These are phyloP conservation scores for Boletus patriciae DNA, from an alignment of 768 basidiomycete species.

Conservation along the genomic window DNA sequence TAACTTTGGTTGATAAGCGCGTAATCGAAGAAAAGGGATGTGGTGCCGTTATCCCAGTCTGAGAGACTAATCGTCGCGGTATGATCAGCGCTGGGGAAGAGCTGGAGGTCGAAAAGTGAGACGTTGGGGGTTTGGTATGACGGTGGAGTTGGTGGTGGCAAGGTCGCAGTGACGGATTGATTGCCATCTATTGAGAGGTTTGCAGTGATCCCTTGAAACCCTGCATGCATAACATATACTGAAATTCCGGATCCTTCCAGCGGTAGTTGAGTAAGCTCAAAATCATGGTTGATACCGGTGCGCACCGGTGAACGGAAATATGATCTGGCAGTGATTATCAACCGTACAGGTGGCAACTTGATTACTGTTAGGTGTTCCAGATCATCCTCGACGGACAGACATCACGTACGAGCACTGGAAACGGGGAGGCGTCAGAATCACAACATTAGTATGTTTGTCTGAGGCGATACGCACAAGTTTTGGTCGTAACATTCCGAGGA, in stretches of 20 bases:
- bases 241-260: conserved; percentile 17
- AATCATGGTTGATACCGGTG: not conserved
- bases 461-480: conserved; percentile 11
- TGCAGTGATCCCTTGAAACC: conserved; percentile 9
- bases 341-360: conserved; percentile 10
- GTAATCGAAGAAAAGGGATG: conserved; percentile 18
- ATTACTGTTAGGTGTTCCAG: not conserved
- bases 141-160: conserved; percentile 8
- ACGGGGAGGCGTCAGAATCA: not conserved
- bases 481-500: conserved; percentile 16
- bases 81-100: conserved; percentile 8
- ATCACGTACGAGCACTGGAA: conserved; percentile 12
- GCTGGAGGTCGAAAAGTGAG: conserved; percentile 15
- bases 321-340: conserved; percentile 5
- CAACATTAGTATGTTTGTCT: not conserved
- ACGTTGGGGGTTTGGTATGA: conserved; percentile 17
- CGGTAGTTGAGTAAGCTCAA: not conserved
- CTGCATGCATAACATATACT: conserved; percentile 15
- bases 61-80: conserved; percentile 10
- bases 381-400: not conserved
- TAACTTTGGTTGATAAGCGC: conserved; percentile 13
- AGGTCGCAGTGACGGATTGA: not conserved
- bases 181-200: conserved; percentile 14
- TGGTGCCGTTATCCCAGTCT: conserved; percentile 3
- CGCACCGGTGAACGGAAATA: conserved; percentile 19